Evolutionary conservation across 2,329 filamentous ascomycete species (phyloP).

Genomic region (Epichloe amarillans): DNA sequence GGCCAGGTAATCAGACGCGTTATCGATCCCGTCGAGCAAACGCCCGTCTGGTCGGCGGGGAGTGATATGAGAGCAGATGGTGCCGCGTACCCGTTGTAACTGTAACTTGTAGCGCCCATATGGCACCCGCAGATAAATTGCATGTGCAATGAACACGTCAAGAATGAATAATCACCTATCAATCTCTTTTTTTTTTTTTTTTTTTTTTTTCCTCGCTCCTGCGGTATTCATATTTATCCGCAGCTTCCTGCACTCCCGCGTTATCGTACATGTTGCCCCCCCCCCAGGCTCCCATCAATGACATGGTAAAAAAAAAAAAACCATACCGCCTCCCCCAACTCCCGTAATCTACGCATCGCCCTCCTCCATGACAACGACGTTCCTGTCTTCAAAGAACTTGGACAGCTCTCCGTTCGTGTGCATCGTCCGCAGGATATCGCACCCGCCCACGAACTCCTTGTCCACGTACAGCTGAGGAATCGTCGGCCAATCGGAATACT

Average conservation of each 20-base stretch:
- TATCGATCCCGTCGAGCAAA: constrained; percentile 53
- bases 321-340: neutral
- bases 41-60: constrained; percentile 70
- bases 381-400: constrained; percentile 84
- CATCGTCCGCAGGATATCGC: constrained; percentile 93
- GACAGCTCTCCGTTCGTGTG: constrained; percentile 90
- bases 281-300: constrained; percentile 2
- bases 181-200: too few relatives aligned
- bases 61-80: constrained; percentile 86
- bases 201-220: too few relatives aligned
- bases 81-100: constrained; percentile 38
- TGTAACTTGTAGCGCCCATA: constrained; percentile 7
- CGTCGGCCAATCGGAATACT: constrained; percentile 98
- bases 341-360: constrained; percentile 22
- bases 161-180: too few relatives aligned
- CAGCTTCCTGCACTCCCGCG: neutral
- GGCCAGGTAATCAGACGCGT: constrained; percentile 77
- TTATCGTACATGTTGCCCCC: neutral
- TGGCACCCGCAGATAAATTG: neutral
- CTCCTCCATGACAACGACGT: constrained; percentile 52
- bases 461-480: constrained; percentile 94
- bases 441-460: constrained; percentile 95
- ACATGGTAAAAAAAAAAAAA: constrained; percentile 5
- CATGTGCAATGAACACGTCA: too few relatives aligned
- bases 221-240: too few relatives aligned